A percentile compares a stretch with the other conserved stretches of the same genome.
These are phyloP conservation scores for Phialophora macrospora DNA, from an alignment of 2,329 filamentous ascomycete species.

Conservation along the genomic window DNA sequence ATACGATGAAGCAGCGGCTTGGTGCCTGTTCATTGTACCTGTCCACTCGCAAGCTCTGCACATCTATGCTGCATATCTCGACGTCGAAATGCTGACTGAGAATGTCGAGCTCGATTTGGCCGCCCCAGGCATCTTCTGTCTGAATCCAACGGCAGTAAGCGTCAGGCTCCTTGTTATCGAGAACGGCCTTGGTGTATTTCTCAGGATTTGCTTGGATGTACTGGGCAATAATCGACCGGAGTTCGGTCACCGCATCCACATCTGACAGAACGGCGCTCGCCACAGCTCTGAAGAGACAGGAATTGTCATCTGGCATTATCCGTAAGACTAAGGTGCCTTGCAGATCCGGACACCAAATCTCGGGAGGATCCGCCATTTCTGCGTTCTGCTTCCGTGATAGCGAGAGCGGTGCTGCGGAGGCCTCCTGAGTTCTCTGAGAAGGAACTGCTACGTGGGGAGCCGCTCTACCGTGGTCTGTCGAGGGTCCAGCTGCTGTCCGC, in stretches of 20 bases:
- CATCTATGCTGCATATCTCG: constrained; percentile 84
- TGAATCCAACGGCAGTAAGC: constrained; percentile 84
- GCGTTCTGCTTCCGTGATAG: constrained; percentile 51
- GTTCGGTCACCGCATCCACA: constrained; percentile 70
- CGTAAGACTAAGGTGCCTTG: constrained; percentile 71
- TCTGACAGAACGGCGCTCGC: constrained; percentile 75
- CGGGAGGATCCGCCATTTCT: constrained; percentile 63
- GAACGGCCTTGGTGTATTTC: constrained; percentile 74
- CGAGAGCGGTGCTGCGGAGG: constrained; percentile 39
- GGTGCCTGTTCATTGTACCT: constrained; percentile 76
- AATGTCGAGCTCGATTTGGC: constrained; percentile 86
- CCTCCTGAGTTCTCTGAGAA: constrained; percentile 18
- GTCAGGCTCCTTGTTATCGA: constrained; percentile 70
- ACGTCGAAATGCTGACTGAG: constrained; percentile 82
- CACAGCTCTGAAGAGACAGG: constrained; percentile 89
- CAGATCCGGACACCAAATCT: constrained; percentile 62
- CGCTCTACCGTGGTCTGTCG: constrained; percentile 9
- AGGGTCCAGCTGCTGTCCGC: constrained; percentile 5
- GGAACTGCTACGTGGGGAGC: constrained; percentile 11
- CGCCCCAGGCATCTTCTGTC: constrained; percentile 82
- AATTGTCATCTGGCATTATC: constrained; percentile 97
- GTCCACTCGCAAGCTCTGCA: constrained; percentile 70
- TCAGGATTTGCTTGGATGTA: constrained; percentile 75
- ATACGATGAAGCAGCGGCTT: constrained; percentile 73
- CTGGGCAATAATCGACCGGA: constrained; percentile 77